Percentiles rank a stretch among this genome's conserved stretches.
These are phyloP conservation scores for Beauveria scarabaeidicola DNA, from an alignment of 2,329 filamentous ascomycete genomes.

Conservation along the genomic window DNA sequence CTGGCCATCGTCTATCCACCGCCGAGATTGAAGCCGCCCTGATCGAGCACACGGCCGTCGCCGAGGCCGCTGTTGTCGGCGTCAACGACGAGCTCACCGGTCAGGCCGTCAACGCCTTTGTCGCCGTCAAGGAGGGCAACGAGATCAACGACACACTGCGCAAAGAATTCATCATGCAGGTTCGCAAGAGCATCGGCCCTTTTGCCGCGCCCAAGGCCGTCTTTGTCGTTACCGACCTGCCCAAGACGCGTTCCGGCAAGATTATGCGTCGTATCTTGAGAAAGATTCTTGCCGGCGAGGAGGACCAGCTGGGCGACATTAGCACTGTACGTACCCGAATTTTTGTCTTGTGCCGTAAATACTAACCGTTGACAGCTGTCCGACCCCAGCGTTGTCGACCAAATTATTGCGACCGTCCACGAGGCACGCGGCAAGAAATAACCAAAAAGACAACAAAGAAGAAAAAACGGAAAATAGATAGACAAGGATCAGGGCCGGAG, in stretches of 20 bases:
- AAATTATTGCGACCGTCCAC: slow-evolving; percentile 76
- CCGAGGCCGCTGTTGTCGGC: slow-evolving; percentile 91
- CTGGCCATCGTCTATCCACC: slow-evolving; percentile 89
- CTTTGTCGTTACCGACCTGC: slow-evolving; percentile 83
- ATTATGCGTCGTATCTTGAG: slow-evolving; percentile 96
- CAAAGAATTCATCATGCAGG: slow-evolving; percentile 90
- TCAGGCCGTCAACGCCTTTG: slow-evolving; percentile 95
- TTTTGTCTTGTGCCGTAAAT: not conserved
- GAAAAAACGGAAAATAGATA: not conserved
- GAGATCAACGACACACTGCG: slow-evolving; percentile 70
- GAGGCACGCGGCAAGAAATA: slow-evolving; percentile 44
- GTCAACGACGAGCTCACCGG: slow-evolving; percentile 89
- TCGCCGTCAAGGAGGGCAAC: slow-evolving; percentile 78
- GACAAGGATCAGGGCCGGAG: not conserved
- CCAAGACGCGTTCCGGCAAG: slow-evolving; percentile 96
- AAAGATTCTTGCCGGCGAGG: slow-evolving; percentile 95
- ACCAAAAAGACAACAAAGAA: slow-evolving; percentile 7
- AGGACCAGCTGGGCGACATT: slow-evolving; percentile 90
- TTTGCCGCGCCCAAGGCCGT: slow-evolving; percentile 95
- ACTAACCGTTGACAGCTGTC: slow-evolving; percentile 50
- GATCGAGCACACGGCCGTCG: slow-evolving; percentile 82
- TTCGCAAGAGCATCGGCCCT: slow-evolving; percentile 93
- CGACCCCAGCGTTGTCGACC: slow-evolving; percentile 75
- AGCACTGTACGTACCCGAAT: slow-evolving; percentile 61
- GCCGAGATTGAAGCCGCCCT: slow-evolving; percentile 97